phyloP scores from a whole-genome alignment of 2,329 filamentous ascomycete species.

The Calonectria hongkongensis region DNA sequence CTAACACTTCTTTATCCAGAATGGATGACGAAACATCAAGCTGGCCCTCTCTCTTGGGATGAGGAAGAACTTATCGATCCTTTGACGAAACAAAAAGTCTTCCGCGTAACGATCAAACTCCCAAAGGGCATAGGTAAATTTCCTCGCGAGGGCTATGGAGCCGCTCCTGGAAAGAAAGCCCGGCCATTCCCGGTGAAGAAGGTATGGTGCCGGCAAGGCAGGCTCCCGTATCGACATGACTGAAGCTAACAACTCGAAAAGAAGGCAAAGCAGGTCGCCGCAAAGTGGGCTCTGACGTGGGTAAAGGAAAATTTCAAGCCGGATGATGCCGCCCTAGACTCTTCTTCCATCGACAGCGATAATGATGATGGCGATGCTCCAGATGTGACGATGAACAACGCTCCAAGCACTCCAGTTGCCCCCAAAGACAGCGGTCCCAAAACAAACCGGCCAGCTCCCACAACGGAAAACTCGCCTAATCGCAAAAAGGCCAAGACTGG shows the following conservation, averaged over 20 bases:
- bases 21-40: slow-evolving; percentile 36
- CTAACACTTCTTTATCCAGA: slow-evolving; percentile 34
- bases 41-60: slow-evolving; percentile 7
- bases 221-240: not conserved
- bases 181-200: slow-evolving; percentile 69
- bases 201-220: slow-evolving; percentile 49
- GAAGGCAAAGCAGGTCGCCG: slow-evolving; percentile 72
- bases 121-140: slow-evolving; percentile 49
- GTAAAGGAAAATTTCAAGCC: slow-evolving; percentile 49
- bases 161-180: slow-evolving; percentile 48
- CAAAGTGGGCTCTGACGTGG: slow-evolving; percentile 67
- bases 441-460: slow-evolving; percentile 30
- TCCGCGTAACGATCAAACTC: slow-evolving; percentile 54
- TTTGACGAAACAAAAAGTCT: slow-evolving; percentile 40
- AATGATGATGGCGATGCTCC: not conserved
- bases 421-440: not conserved
- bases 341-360: not conserved
- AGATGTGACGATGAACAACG: not conserved
- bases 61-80: slow-evolving; percentile 19
- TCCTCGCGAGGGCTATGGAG: slow-evolving; percentile 60
- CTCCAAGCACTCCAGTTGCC: not conserved
- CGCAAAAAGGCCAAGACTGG: slow-evolving; percentile 44
- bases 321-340: not conserved
- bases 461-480: slow-evolving; percentile 29
- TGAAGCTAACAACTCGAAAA: slow-evolving; percentile 37